Evolutionary conservation across 106 monocot species (phyloP), one percentile per base, ranked within the genome.

Genomic region (Vanilla planifolia): DNA sequence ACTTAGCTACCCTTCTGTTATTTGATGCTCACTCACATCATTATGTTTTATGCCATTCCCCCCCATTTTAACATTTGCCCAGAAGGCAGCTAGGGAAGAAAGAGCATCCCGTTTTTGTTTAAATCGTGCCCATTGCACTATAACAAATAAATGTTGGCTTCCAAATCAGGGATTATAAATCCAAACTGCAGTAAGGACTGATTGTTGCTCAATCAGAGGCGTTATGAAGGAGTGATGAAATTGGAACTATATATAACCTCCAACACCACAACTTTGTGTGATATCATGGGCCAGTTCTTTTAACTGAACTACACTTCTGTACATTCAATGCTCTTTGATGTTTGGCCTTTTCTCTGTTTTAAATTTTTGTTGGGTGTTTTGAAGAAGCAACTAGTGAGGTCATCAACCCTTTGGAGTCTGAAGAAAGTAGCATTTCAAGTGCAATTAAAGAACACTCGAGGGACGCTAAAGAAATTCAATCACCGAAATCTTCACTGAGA

Each of bases 311-410:
- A 32, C 26, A 15, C n/a, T 36, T 10, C 11, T 33, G 8, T 21
- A 47, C 5, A 23, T 20, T 10, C 11, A 35, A 0, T 37, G 21
- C 8, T 26, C 8, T 51, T 63, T 42, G 39, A 41, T 19, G 9
- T 65, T 7, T 63, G 33, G 41, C 48, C 8, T 47, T 39, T 34
- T 19, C 29, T 23, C 10, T 43, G 9, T 19, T 17, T 37, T 28
- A 26, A 14, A 8, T 47, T 9, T 41, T 63, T 22, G 51, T 43
- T 21, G 62, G 15, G 24, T 57, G 15, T 37, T 25, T 55, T 84
- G 80, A 81, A 73, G 84, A 20, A 70, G n/a, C n/a, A n/a, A 43
- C 66, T 41, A 73, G 80, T 78, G 83, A 84, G 51, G 67, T 92
- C 9, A 53, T 86, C 28, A 58, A 88, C 28, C 63, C 83, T 30